Evolutionary conservation across 2,329 filamentous ascomycete species (phyloP), one percentile per base, ranked within the genome.

Genomic region (Furcasterigmium furcatum): DNA sequence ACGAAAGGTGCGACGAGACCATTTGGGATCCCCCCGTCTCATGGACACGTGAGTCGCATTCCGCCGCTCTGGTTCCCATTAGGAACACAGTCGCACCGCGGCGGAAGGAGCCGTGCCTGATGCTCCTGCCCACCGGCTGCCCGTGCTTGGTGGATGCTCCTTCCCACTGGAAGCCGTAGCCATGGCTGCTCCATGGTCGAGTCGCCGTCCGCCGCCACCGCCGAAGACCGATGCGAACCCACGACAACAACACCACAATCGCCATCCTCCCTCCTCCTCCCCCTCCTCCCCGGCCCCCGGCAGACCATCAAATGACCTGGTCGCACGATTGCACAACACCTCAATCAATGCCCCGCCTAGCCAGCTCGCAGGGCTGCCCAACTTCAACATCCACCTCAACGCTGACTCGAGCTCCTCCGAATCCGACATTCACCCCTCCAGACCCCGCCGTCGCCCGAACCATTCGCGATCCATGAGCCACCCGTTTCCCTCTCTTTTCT

Each of bases 391-490:
- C 40, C 50, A 56, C 24, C 40, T 55, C 30, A 53, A 62, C 12
- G 57, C 56, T 52, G 68, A 71, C 47, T 68, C 68, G 34, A 73
- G 67, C 59, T 76, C 73, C 32, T 71, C 66, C 47, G 72, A 73
- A 48, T 68, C 68, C 46, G 66, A 70, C 46, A 55, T 65, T 41
- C 60, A 64, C 48, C 59, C 60, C 40, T 53, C 53, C 43, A 49
- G 54, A 32, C 51, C 43, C 5, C 54, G 43, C 44, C n/a, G 24
- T 27, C 53, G 50, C 43, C 55, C 61, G 25, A 53, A 52, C 42
- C 81, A 85, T 63, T 67, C 70, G 22, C 82, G 87, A 45, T 91
- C 88, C 45, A 80, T 87, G 70, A 94, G 88, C 73, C 85, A 92
- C 58, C 88, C 88, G 10, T 87, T 92, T 52, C 85, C 87, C 8